Evolutionary conservation across 176 grass and related monocot genomes (phyloP).

Genomic region (Juncus effusus): DNA sequence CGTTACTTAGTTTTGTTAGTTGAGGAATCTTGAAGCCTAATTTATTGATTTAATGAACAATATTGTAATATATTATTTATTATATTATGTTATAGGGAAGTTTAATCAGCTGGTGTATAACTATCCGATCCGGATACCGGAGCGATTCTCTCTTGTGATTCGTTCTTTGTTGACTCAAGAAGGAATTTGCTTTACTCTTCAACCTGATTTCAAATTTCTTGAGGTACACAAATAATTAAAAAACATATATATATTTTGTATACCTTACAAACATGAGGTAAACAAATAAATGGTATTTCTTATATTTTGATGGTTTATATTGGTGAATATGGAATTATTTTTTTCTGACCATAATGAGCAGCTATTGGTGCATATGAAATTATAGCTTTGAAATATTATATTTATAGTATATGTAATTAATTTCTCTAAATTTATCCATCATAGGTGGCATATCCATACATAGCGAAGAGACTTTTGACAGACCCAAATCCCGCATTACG

Average conservation of each 20-base stretch:
- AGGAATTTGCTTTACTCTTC: slow-evolving; percentile 91
- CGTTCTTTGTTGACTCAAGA: slow-evolving; percentile 95
- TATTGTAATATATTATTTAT: neutral
- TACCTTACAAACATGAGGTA: too few species aligned
- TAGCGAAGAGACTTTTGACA: slow-evolving; percentile 92
- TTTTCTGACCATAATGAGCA: too few species aligned
- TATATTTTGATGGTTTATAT: too few species aligned
- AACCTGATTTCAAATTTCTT: slow-evolving; percentile 98
- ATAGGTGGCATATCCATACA: slow-evolving; percentile 94
- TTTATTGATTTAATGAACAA: too few species aligned
- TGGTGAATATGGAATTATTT: too few species aligned
- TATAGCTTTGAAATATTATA: neutral
- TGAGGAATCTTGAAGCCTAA: too few species aligned
- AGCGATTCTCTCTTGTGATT: slow-evolving; percentile 98
- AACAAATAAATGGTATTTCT: too few species aligned
- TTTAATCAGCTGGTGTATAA: slow-evolving; percentile 98
- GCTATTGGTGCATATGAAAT: neutral
- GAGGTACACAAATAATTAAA: slow-evolving; percentile 49
- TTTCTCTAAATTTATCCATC: slow-evolving; percentile 21
- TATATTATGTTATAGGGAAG: slow-evolving; percentile 55
- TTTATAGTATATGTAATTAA: neutral
- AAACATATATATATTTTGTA: neutral
- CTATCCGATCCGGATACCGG: slow-evolving; percentile 91
- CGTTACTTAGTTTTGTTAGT: too few species aligned
- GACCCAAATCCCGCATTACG: slow-evolving; percentile 97